Evolutionary conservation across 345 rosid species (phyloP).

Genomic region (Arabidopsis suecica): DNA sequence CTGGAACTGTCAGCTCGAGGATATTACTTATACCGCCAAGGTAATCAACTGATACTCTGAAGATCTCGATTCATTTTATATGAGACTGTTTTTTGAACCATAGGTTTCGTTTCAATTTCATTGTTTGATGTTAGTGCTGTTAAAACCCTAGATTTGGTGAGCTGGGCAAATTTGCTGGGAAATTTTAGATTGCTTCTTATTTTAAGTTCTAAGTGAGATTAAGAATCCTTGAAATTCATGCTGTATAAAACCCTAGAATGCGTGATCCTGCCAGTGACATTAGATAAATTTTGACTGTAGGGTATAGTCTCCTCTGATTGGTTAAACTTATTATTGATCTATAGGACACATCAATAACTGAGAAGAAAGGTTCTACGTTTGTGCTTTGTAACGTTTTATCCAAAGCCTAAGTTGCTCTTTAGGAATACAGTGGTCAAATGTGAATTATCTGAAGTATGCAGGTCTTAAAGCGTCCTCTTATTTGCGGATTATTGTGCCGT

Average conservation of each 20-base stretch:
- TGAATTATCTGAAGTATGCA: conserved; percentile 1
- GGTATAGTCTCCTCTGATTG: not conserved
- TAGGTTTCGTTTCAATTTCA: conserved; percentile 2
- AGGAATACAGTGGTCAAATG: not conserved
- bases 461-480: not conserved
- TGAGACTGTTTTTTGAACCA: not conserved
- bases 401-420: not conserved
- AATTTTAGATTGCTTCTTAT: not conserved
- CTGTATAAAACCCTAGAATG: not conserved
- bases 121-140: conserved; percentile 21
- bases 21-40: conserved; percentile 78
- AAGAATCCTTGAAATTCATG: not conserved
- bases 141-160: conserved; percentile 42
- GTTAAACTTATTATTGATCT: not conserved
- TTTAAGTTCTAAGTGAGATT: not conserved
- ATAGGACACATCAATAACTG: not conserved
- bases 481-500: not conserved
- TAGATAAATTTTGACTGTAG: not conserved
- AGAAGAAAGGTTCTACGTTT: not conserved
- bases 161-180: not conserved
- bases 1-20: conserved; percentile 95
- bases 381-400: conserved; percentile 3
- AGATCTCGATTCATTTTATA: not conserved
- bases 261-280: not conserved
- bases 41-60: conserved; percentile 32